phyloP scores from a whole-genome alignment of 805 yeast genomes.

The Saturnispora sekii region DNA sequence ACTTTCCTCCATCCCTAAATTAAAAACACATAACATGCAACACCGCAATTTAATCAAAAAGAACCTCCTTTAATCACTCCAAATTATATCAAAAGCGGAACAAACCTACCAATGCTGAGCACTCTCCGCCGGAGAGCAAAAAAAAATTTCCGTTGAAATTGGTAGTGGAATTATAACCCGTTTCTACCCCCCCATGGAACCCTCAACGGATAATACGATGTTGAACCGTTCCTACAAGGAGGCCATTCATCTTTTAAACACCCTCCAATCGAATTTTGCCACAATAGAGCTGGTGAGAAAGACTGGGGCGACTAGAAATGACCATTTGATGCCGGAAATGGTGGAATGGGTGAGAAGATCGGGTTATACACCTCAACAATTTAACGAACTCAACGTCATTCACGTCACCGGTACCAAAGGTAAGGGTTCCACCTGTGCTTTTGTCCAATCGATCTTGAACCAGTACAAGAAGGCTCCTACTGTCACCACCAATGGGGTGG shows the following conservation, averaged over 20 bases:
- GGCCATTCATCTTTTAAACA: constrained; percentile 77
- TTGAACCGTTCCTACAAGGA: constrained; percentile 36
- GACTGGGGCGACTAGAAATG: constrained; percentile 52
- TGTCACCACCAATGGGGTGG: neutral
- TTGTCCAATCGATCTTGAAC: constrained; percentile 66
- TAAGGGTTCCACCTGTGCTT: constrained; percentile 96
- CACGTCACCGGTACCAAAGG: constrained; percentile 99
- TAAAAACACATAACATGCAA: too few species aligned
- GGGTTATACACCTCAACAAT: constrained; percentile 57
- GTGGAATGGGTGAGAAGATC: constrained; percentile 64
- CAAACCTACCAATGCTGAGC: too few species aligned
- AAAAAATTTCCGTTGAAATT: too few species aligned
- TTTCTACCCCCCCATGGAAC: too few species aligned
- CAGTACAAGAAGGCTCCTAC: constrained; percentile 38
- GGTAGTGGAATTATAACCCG: too few species aligned
- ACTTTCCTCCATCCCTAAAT: too few species aligned
- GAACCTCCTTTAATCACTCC: too few species aligned
- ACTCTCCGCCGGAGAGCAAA: too few species aligned
- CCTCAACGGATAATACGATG: constrained; percentile 12
- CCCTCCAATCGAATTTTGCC: constrained; percentile 85
- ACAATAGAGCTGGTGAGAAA: constrained; percentile 74
- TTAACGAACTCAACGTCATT: constrained; percentile 65
- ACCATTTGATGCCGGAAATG: constrained; percentile 77
- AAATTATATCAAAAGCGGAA: too few species aligned
- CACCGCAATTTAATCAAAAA: too few species aligned